Evolutionary conservation across 306 rosid genomes (phyloP).

Genomic region (Echinosophora koreensis): DNA sequence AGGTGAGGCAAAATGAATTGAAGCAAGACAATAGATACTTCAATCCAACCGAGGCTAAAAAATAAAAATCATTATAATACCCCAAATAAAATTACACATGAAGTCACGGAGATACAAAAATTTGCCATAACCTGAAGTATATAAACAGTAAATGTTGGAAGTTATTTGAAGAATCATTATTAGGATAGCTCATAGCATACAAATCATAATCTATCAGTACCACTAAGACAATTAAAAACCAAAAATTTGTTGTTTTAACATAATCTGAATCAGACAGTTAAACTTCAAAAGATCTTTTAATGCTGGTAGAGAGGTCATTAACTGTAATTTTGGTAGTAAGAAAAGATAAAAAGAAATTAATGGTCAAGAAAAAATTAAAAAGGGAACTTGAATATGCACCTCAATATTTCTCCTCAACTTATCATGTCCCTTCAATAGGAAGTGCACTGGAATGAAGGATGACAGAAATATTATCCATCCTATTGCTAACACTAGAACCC

Average conservation of each 20-base stretch:
- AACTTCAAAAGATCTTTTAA: slow-evolving; percentile 9
- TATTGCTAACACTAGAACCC: slow-evolving; percentile 82
- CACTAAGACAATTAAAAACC: slow-evolving; percentile 18
- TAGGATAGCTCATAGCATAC: neutral
- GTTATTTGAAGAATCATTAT: slow-evolving; percentile 21
- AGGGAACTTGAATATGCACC: slow-evolving; percentile 61
- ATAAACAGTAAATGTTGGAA: neutral
- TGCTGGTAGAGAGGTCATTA: slow-evolving; percentile 4
- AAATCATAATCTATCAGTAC: neutral
- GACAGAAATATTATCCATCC: slow-evolving; percentile 98
- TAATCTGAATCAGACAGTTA: slow-evolving; percentile 17
- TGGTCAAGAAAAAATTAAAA: neutral
- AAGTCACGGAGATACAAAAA: slow-evolving; percentile 20
- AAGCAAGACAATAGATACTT: slow-evolving; percentile 27
- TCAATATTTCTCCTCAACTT: slow-evolving; percentile 79
- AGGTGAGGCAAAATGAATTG: slow-evolving; percentile 24
- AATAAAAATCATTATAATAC: neutral
- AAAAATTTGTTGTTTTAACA: slow-evolving; percentile 21
- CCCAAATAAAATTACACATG: neutral
- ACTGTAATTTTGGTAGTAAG: neutral
- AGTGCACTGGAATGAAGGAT: slow-evolving; percentile 81
- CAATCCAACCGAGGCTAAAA: slow-evolving; percentile 17
- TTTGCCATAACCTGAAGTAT: slow-evolving; percentile 22
- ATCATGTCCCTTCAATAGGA: slow-evolving; percentile 73
- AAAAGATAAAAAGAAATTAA: neutral